These are phyloP conservation scores for Citrus sinensis DNA, from an alignment of 345 rosid species.

Conservation along the genomic window DNA sequence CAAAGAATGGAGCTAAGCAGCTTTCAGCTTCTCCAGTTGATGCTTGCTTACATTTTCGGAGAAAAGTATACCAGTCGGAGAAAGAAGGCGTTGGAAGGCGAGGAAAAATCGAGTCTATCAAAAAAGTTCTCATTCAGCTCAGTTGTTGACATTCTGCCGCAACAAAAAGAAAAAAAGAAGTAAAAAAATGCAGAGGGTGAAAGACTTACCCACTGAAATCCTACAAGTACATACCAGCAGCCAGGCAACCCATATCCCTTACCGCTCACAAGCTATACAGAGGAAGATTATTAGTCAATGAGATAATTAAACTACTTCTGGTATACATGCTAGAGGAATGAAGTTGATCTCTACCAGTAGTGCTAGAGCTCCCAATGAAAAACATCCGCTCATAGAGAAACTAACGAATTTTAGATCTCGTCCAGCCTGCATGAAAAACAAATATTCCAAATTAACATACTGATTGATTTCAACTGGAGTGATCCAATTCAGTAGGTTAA, in stretches of 20 bases:
- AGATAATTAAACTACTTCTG: neutral
- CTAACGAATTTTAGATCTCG: constrained; percentile 54
- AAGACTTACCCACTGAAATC: constrained; percentile 72
- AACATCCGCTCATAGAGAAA: constrained; percentile 53
- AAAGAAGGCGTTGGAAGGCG: constrained; percentile 54
- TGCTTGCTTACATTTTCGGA: constrained; percentile 38
- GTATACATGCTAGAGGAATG: neutral
- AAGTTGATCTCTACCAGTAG: constrained; percentile 35
- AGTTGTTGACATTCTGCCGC: neutral
- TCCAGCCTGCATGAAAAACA: constrained; percentile 45
- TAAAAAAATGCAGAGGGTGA: constrained; percentile 4
- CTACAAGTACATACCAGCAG: constrained; percentile 66
- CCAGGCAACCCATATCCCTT: constrained; percentile 66
- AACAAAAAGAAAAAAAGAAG: neutral
- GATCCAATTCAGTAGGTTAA: neutral
- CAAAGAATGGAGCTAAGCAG: constrained; percentile 26
- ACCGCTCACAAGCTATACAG: constrained; percentile 41
- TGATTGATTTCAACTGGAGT: neutral
- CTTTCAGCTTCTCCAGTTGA: constrained; percentile 38
- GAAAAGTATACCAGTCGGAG: constrained; percentile 49
- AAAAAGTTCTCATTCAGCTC: neutral
- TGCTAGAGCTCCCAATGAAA: constrained; percentile 38
- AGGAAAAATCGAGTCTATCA: constrained; percentile 56
- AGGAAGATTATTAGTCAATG: neutral
- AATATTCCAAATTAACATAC: neutral